These are phyloP conservation scores for Pythium brachiatum DNA, from an alignment of 352 stramenopile genomes.

Conservation along the genomic window DNA sequence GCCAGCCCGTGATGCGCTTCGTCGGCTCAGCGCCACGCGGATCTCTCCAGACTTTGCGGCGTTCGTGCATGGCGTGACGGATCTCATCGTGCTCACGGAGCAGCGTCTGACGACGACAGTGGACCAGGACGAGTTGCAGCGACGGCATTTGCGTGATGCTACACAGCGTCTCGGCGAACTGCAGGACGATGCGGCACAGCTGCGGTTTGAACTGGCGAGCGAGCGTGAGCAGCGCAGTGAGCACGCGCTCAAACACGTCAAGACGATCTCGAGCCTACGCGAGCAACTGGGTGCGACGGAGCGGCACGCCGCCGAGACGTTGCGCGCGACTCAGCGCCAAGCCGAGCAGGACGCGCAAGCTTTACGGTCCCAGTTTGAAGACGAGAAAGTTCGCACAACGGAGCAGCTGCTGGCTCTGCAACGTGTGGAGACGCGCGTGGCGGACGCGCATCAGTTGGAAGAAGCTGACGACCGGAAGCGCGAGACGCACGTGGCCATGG, in stretches of 20 bases:
- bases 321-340: slow-evolving; percentile 31
- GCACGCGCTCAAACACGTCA: slow-evolving; percentile 31
- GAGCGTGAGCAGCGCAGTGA: slow-evolving; percentile 32
- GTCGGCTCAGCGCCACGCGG: slow-evolving; percentile 34
- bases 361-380: slow-evolving; percentile 36
- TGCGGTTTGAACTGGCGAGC: slow-evolving; percentile 52
- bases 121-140: slow-evolving; percentile 52
- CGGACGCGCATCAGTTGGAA: slow-evolving; percentile 39
- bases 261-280: slow-evolving; percentile 37
- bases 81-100: slow-evolving; percentile 43
- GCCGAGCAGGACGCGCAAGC: slow-evolving; percentile 50
- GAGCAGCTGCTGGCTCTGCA: slow-evolving; percentile 37
- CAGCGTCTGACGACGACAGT: slow-evolving; percentile 38
- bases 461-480: slow-evolving; percentile 56
- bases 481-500: slow-evolving; percentile 31
- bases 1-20: slow-evolving; percentile 34
- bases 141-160: slow-evolving; percentile 39
- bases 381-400: slow-evolving; percentile 25
- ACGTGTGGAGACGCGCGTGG: slow-evolving; percentile 30
- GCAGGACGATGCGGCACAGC: slow-evolving; percentile 61
- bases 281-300: slow-evolving; percentile 47
- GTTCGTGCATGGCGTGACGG: slow-evolving; percentile 37
- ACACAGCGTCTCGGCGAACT: slow-evolving; percentile 52
- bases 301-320: slow-evolving; percentile 34
- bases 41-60: slow-evolving; percentile 35